These are phyloP conservation scores for Gentiana dahurica DNA, from an alignment of 257 asterid species.

Conservation along the genomic window DNA sequence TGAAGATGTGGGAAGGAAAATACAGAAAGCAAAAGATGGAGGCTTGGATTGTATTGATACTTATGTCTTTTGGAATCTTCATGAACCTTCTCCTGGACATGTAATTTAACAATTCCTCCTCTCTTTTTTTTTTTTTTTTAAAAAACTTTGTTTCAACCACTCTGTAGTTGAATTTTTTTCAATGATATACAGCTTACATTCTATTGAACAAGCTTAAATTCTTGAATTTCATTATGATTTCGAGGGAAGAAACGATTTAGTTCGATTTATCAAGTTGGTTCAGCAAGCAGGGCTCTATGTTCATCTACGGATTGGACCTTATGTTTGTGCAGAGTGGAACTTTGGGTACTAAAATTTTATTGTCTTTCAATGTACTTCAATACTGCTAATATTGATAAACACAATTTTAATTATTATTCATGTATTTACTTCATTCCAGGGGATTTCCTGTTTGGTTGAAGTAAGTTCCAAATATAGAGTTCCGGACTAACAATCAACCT, in stretches of 20 bases:
- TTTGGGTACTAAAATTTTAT: constrained; percentile 49
- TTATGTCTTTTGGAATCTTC: constrained; percentile 86
- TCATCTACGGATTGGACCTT: constrained; percentile 93
- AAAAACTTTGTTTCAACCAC: neutral
- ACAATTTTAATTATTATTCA: neutral
- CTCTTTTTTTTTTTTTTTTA: neutral
- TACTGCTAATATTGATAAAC: neutral
- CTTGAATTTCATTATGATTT: constrained; percentile 54
- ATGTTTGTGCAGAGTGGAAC: constrained; percentile 97
- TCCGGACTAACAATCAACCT: constrained; percentile 85
- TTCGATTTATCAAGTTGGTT: constrained; percentile 67
- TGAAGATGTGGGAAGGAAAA: constrained; percentile 98
- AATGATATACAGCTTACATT: neutral
- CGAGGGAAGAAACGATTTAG: constrained; percentile 75
- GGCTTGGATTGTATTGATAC: constrained; percentile 87
- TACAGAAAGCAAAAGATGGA: constrained; percentile 91
- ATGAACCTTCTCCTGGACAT: constrained; percentile 90
- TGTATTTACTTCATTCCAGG: constrained; percentile 30
- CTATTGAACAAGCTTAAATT: constrained; percentile 3
- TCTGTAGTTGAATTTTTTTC: neutral
- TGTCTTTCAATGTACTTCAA: neutral
- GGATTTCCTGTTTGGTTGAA: constrained; percentile 98
- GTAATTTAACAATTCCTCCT: constrained; percentile 21
- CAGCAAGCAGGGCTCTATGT: constrained; percentile 76
- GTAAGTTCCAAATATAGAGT: constrained; percentile 81